These are phyloP conservation scores for Yamadazyma philogaea DNA, from an alignment of 805 yeast genomes.

Conservation along the genomic window DNA sequence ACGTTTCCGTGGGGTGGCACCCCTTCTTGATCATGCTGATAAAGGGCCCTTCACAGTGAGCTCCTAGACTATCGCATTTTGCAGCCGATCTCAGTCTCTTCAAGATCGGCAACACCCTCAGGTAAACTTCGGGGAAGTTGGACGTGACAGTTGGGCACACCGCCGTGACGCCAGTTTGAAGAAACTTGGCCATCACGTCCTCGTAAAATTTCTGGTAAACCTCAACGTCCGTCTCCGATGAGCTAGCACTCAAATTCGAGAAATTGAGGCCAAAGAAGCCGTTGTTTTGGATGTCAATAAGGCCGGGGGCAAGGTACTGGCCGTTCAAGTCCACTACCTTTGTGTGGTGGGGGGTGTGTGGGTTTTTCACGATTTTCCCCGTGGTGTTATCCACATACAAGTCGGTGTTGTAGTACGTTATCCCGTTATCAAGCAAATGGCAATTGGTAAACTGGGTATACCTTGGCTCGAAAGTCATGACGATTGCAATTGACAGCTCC, in stretches of 20 bases:
- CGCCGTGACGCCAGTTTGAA: slow-evolving; percentile 53
- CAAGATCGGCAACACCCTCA: slow-evolving; percentile 44
- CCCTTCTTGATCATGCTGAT: slow-evolving; percentile 48
- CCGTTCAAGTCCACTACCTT: slow-evolving; percentile 46
- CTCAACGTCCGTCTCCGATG: slow-evolving; percentile 29
- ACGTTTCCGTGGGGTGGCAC: slow-evolving; percentile 48
- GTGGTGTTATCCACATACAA: slow-evolving; percentile 41
- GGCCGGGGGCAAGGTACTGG: slow-evolving; percentile 50
- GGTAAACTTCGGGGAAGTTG: slow-evolving; percentile 47
- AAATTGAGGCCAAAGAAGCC: slow-evolving; percentile 58
- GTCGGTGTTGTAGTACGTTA: slow-evolving; percentile 31
- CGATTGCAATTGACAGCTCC: too few relatives aligned
- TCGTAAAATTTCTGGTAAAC: slow-evolving; percentile 35
- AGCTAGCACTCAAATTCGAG: slow-evolving; percentile 32
- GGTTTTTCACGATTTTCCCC: slow-evolving; percentile 35
- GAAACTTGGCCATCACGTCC: slow-evolving; percentile 44
- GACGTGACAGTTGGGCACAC: slow-evolving; percentile 58
- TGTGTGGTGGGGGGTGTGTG: slow-evolving; percentile 8
- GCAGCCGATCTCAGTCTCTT: slow-evolving; percentile 27
- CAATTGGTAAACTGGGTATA: slow-evolving; percentile 39
- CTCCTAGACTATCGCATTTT: slow-evolving; percentile 49
- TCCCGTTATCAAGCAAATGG: slow-evolving; percentile 42
- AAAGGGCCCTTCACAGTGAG: slow-evolving; percentile 62
- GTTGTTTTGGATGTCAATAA: slow-evolving; percentile 55
- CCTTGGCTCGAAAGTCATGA: slow-evolving; percentile 4